Percentiles rank a stretch among this genome's conserved stretches.
phyloP scores from a whole-genome alignment of 140 eudicot genomes.

The Oenanthe javanica region DNA sequence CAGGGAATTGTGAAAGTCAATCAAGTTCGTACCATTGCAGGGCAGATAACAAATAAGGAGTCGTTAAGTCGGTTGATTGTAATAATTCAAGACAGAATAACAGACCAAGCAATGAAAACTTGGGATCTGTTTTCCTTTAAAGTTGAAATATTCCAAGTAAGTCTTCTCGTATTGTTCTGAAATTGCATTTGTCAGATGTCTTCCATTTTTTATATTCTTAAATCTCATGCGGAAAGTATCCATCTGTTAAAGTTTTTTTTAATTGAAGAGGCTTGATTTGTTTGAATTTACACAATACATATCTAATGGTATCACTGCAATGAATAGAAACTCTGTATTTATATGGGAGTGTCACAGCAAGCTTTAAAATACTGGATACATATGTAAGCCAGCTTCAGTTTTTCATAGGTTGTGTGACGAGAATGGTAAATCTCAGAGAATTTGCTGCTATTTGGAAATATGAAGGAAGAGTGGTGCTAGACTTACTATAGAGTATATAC shows the following conservation, averaged over 20 bases:
- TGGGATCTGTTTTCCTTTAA: constrained; percentile 49
- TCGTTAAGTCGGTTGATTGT: constrained; percentile 54
- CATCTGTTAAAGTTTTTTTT: not conserved
- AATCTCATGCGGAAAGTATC: not conserved
- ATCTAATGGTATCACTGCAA: not conserved
- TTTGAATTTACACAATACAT: not conserved
- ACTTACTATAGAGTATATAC: not conserved
- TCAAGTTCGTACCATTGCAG: constrained; percentile 45
- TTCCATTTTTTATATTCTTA: not conserved
- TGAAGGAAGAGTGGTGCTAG: not conserved
- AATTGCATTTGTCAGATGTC: not conserved
- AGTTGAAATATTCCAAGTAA: constrained; percentile 79
- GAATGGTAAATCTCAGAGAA: not conserved
- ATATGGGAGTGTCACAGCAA: not conserved
- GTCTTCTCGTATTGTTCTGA: constrained; percentile 11
- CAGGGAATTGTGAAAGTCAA: constrained; percentile 52
- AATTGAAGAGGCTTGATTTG: not conserved
- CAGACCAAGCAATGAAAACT: constrained; percentile 68
- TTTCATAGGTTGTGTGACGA: not conserved
- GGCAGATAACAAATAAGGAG: constrained; percentile 54
- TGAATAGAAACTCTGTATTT: not conserved
- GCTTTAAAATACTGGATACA: not conserved
- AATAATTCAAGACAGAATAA: constrained; percentile 54
- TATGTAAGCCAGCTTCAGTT: not conserved
- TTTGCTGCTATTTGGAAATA: not conserved